phyloP scores from a whole-genome alignment of 2,329 filamentous ascomycete species.

The Hortaea sp. region DNA sequence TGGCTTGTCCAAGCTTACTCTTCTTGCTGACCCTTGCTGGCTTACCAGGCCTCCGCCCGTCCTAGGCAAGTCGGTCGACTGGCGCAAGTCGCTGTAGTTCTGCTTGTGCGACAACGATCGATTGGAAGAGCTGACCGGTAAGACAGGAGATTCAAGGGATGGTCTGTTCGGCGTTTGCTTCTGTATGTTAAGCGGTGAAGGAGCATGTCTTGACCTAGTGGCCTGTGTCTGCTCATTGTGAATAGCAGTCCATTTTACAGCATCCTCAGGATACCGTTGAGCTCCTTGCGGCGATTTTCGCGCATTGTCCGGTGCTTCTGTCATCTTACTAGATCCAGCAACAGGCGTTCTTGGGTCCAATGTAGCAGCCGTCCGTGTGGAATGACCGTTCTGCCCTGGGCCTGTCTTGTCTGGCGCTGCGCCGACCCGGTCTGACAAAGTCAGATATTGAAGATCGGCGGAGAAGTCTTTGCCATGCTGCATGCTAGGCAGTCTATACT shows the following conservation, averaged over 20 bases:
- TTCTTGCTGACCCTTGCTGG: background rate
- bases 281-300: too few relatives aligned
- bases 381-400: too few relatives aligned
- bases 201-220: background rate
- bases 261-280: too few relatives aligned
- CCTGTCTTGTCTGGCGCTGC: too few relatives aligned
- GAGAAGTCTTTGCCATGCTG: conserved; percentile 4
- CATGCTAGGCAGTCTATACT: conserved; percentile 3
- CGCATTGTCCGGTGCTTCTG: too few relatives aligned
- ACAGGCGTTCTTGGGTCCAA: too few relatives aligned
- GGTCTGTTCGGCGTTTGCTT: background rate
- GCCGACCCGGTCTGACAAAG: conserved; percentile 1
- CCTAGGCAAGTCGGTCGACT: background rate
- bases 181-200: background rate
- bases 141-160: background rate
- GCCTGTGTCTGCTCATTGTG: too few relatives aligned
- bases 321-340: too few relatives aligned
- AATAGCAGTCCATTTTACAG: too few relatives aligned
- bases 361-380: too few relatives aligned
- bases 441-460: conserved; percentile 6
- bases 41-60: background rate
- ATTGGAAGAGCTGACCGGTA: background rate
- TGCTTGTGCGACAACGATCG: conserved; percentile 4
- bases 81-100: conserved; percentile 4
- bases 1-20: conserved; percentile 15